Base-by-base conservation (phyloP, 176 grass and related monocot species). In the Triticum aestivum region DNA sequence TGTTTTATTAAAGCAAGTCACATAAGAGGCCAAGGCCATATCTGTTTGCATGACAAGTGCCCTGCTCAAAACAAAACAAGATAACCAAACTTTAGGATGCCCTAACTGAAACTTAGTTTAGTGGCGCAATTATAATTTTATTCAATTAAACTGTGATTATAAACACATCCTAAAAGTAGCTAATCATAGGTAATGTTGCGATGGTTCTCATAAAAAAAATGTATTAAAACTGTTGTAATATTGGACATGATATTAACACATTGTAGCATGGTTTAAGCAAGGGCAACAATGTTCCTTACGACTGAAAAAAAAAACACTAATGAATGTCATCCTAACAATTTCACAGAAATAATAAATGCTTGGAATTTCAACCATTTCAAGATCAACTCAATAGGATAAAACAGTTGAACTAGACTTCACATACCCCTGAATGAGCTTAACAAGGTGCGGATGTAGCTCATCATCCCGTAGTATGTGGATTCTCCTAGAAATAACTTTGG, bases 351-450 rank as follows among this genome's bases (percentile, higher is more conserved):
- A 64, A 21, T 30, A 42, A 83, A 27, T 24, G 35, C 39, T 90
- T 27, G 18, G 79, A 59, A 42, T 69, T n/a, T 29, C 35, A 73
- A 87, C 35, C 24, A 3, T 72, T 65, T 73, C 14, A 29, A 65
- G 26, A 83, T 20, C 21, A 21, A 79, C 24, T n/a, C 1, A 38
- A 74, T 47, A 61, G 21, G 15, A 49, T 47, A 68, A 52, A 72
- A 87, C 6, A 61, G 17, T 38, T 10, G 51, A 24, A 33, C 9
- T 70, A 63, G n/a, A 73, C 65, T 45, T 84, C 47, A 24, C 91
- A 81, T 98, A 98, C 95, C 95, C 91, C 84, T 92, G 91, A 73
- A 95, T 89, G 87, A 98, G 80, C 18, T 87, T 83, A 80, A 85
- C 56, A 4, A 98, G 89, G n/a, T 80, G 87, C 27, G 91, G 93